Percentiles rank a stretch among this genome's conserved stretches.
These are phyloP conservation scores for Suillus bovinus DNA, from an alignment of 768 basidiomycete species.

Conservation along the genomic window DNA sequence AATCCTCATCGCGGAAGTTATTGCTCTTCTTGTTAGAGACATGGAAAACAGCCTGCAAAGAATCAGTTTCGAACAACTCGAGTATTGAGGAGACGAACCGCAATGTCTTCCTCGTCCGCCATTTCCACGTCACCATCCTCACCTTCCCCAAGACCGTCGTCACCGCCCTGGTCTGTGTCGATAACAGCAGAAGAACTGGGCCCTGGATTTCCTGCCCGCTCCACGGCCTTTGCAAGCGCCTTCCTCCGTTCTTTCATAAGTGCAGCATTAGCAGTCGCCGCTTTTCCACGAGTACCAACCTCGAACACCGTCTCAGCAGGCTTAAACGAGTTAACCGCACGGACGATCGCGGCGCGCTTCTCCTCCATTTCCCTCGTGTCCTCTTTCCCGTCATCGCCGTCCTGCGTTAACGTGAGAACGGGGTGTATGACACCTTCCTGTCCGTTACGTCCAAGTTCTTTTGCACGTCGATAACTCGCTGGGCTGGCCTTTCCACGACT, in stretches of 20 bases:
- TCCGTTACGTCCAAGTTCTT: constrained; percentile 73
- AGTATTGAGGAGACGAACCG: constrained; percentile 41
- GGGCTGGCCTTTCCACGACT: constrained; percentile 88
- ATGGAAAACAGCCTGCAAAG: constrained; percentile 65
- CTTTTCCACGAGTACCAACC: constrained; percentile 71
- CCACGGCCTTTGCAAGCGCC: constrained; percentile 65
- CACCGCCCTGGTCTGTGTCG: constrained; percentile 35
- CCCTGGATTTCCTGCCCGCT: constrained; percentile 40
- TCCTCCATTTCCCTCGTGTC: constrained; percentile 40
- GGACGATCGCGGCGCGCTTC: constrained; percentile 65
- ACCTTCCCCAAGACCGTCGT: constrained; percentile 26
- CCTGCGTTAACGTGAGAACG: constrained; percentile 49
- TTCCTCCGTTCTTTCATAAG: constrained; percentile 90
- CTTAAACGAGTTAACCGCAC: constrained; percentile 76
- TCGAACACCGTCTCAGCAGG: constrained; percentile 93
- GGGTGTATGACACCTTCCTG: constrained; percentile 67
- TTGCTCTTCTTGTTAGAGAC: constrained; percentile 46
- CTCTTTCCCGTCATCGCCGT: constrained; percentile 35
- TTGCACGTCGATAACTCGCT: constrained; percentile 85
- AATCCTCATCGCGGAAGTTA: constrained; percentile 75
- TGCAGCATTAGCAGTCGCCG: constrained; percentile 54
- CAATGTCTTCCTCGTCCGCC: constrained; percentile 79
- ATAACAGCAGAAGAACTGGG: constrained; percentile 31
- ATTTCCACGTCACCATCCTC: constrained; percentile 51
- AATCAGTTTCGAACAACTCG: constrained; percentile 8